Base-by-base conservation (phyloP, 2,329 filamentous ascomycete species). In the Nemania sp. region DNA sequence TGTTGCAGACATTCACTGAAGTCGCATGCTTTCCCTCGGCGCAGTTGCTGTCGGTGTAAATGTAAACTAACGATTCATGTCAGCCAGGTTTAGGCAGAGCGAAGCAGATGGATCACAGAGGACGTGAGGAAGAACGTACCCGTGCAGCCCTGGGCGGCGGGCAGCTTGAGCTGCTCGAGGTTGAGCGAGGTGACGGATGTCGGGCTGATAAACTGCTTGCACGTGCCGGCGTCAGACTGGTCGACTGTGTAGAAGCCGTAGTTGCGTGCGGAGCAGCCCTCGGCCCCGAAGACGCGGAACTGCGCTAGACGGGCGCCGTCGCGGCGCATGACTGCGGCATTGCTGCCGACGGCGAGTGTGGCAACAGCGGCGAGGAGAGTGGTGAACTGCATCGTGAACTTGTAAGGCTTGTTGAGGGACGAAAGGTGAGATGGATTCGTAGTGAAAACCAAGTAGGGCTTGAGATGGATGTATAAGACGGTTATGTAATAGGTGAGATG, bases 191-290 rank as follows among this genome's bases (percentile, higher is more conserved):
- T 50, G 55, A 68, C 54, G 25, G 40, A 50, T 10, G 54, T 15
- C 5, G 35, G 78, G 68, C 83, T 78, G 71, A 87, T 74, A 77
- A 88, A 87, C 74, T 77, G 75, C 12, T 71, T 42, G 66, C 70
- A 72, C 15, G 18, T 21, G 47, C 64, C 62, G 15, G 43, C 43
- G 43, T 71, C 68, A 37, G 65, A 65, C 18, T 59, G 3, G 54
- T 72, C 69, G 54, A 71, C 67, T 12, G 66, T 68, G 61, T 63
- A 69, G 60, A 71, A 71, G 47, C 69, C 69, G 37, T 65, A 47
- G 67, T 72, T 72, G 29, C 59, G 59, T 0, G 59, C 66, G 32
- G 34, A 17, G 65, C 71, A 72, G 35, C 67, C 69, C 2, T 53
- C 35, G 9, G 64, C 69, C 45, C 67, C 64, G 61, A 63, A 72